Evolutionary conservation across 148 eudicot species (phyloP), one percentile per base, ranked within the genome.

Genomic region (Fagopyrum tataricum): DNA sequence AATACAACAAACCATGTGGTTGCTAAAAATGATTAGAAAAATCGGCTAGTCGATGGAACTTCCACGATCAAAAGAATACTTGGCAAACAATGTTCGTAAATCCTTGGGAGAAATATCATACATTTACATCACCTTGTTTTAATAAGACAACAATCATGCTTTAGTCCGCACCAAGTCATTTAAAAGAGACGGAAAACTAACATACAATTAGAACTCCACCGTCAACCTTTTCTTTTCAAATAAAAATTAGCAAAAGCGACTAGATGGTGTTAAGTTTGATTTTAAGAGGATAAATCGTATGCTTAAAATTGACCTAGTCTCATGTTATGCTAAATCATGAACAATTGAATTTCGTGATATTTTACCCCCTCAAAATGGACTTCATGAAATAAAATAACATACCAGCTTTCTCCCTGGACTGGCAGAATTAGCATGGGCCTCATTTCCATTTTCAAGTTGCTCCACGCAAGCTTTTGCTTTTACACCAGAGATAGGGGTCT

Each of bases 31-130:
- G 37, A 31, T 31, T 31, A 31, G 37, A 31, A 31, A 31, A 1
- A 18, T n/a, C 5, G 59, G 59, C 21, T 5, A 53, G 67, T 12
- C 31, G 31, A 61, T 26, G 15, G 2, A 61, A 23, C 41, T 24
- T 12, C 23, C 41, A 53, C 17, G 4, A 52, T n/a, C 59, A 53
- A 18, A 7, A 53, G 18, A 5, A 24, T 11, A 14, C 11, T 20
- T 62, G 42, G 67, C 31, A 62, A 62, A 31, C 67, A 62, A 62
- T 24, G 31, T 61, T 26, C 67, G 37, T 15, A 62, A 23, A 58
- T 21, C 15, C 15, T 17, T 53, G 7, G 49, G 21, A 18, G 8
- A n/a, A 7, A 53, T 17, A 53, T 7, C 24, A 58, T 58, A 8
- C 24, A 21, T 31, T 12, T 14, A 62, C 37, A 62, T 26, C 41